Conservation (phyloP, 139 green algal genomes). For the Coelastrella sp. region DNA sequence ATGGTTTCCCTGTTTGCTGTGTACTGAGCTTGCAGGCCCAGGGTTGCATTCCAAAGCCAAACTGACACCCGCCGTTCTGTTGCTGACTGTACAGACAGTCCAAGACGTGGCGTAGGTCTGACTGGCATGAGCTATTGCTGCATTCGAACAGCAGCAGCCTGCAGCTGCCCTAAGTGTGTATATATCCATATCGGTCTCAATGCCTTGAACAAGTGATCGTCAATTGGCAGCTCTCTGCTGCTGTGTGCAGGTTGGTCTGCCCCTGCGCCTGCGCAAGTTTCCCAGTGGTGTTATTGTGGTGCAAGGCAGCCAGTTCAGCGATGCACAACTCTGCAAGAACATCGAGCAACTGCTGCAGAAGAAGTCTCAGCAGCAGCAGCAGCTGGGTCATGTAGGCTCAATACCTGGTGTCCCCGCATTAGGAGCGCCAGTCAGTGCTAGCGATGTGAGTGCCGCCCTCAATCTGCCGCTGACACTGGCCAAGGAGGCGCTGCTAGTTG, state of each 20-base stretch:
- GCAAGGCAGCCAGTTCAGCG: conserved; percentile 71
- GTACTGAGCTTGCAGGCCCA: not conserved
- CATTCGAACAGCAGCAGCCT: too few species aligned
- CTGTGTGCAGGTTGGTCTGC: conserved; percentile 59
- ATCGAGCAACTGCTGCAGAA: conserved; percentile 55
- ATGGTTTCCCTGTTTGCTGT: too few species aligned
- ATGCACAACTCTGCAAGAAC: conserved; percentile 57
- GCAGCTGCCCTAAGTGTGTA: not conserved
- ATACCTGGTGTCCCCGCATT: too few species aligned
- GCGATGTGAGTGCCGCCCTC: conserved; percentile 71
- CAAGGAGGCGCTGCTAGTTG: conserved; percentile 85
- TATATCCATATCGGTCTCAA: too few species aligned
- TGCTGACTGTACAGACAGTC: not conserved
- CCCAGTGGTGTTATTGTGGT: conserved; percentile 84
- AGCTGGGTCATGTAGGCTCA: too few species aligned
- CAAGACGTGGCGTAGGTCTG: too few species aligned
- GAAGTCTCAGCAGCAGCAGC: conserved; percentile 20
- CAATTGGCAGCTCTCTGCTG: not conserved
- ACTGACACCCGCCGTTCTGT: not conserved
- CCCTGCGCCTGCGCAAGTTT: conserved; percentile 72
- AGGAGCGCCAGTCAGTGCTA: conserved; percentile 66
- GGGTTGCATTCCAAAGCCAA: too few species aligned
- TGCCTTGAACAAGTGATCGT: too few species aligned
- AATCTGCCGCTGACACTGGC: conserved; percentile 79
- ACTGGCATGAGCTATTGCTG: too few species aligned